Evolutionary conservation across 116 monocot species (phyloP).

Genomic region (Thalassia testudinum): DNA sequence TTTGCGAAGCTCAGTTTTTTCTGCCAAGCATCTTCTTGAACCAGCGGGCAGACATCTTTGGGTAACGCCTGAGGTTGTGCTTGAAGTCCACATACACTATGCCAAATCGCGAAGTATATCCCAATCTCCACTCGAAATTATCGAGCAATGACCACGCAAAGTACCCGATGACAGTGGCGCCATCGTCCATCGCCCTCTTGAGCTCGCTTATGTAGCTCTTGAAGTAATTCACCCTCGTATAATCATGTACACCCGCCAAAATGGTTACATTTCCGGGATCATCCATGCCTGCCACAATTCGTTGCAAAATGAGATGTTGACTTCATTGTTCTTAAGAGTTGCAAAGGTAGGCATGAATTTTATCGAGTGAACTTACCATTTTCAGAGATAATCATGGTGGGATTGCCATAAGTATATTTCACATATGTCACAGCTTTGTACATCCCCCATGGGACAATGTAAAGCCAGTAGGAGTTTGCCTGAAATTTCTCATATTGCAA

Average conservation of each 20-base stretch:
- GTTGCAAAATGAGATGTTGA: no score
- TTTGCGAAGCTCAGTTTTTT: constrained; percentile 3
- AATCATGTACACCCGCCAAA: constrained; percentile 33
- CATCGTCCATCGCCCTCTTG: constrained; percentile 74
- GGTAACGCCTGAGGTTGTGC: constrained; percentile 23
- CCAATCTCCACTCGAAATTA: constrained; percentile 54
- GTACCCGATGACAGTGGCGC: constrained; percentile 70
- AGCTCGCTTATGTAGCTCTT: constrained; percentile 63
- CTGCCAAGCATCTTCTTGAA: constrained; percentile 28
- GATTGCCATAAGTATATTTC: constrained; percentile 60
- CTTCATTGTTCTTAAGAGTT: no score
- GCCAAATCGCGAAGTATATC: constrained; percentile 44
- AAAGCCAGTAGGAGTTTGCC: constrained; percentile 89
- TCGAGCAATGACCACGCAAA: constrained; percentile 95
- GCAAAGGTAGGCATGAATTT: neutral
- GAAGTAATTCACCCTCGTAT: constrained; percentile 58
- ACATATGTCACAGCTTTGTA: constrained; percentile 82
- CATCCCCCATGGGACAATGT: constrained; percentile 94
- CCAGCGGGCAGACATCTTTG: constrained; percentile 52
- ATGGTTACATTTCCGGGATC: constrained; percentile 81
- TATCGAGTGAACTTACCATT: constrained; percentile 34
- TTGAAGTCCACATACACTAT: constrained; percentile 43
- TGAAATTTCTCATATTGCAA: no score
- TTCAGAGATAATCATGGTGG: constrained; percentile 63
- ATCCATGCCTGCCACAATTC: constrained; percentile 59